phyloP scores from a whole-genome alignment of 192 early-diverging fungal species.

The Coemansia sp. region DNA sequence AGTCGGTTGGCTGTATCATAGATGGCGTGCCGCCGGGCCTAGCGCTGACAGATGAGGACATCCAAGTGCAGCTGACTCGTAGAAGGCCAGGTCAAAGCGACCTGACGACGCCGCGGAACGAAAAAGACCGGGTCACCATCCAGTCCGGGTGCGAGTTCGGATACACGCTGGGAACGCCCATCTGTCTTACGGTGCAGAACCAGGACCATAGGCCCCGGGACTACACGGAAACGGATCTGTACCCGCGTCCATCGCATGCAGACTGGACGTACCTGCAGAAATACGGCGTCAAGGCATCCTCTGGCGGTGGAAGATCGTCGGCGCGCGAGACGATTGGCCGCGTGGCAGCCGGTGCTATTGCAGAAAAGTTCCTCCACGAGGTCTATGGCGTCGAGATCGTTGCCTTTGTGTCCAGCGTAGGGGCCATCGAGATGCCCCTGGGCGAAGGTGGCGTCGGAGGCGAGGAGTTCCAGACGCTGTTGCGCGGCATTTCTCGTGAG shows the following conservation, averaged over 20 bases:
- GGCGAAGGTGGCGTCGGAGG: constrained; percentile 35
- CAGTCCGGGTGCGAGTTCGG: constrained; percentile 93
- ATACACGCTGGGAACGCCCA: constrained; percentile 91
- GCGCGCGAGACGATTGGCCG: constrained; percentile 97
- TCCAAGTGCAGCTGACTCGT: constrained; percentile 90
- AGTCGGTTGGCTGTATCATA: constrained; percentile 93
- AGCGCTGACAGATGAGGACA: constrained; percentile 81
- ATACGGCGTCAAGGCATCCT: constrained; percentile 93
- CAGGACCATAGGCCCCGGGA: constrained; percentile 95
- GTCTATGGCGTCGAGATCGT: constrained; percentile 87
- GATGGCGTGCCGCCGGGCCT: constrained; percentile 97
- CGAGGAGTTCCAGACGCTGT: constrained; percentile 61
- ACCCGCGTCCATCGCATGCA: constrained; percentile 96
- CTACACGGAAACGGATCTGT: constrained; percentile 94
- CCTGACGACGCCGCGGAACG: constrained; percentile 95
- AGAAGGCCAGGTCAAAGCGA: constrained; percentile 94
- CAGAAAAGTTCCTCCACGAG: constrained; percentile 91
- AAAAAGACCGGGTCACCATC: constrained; percentile 92
- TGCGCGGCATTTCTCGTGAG: constrained; percentile 69
- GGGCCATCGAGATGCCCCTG: constrained; percentile 74
- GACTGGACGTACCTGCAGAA: constrained; percentile 97
- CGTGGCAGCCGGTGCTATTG: constrained; percentile 94
- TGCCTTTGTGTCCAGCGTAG: constrained; percentile 91
- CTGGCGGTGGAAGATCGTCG: constrained; percentile 90
- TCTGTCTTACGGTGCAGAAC: constrained; percentile 89